Evolutionary conservation across 1,284 basidiomycete genomes (phyloP).

Genomic region (Cystobasidiaceae sp.): DNA sequence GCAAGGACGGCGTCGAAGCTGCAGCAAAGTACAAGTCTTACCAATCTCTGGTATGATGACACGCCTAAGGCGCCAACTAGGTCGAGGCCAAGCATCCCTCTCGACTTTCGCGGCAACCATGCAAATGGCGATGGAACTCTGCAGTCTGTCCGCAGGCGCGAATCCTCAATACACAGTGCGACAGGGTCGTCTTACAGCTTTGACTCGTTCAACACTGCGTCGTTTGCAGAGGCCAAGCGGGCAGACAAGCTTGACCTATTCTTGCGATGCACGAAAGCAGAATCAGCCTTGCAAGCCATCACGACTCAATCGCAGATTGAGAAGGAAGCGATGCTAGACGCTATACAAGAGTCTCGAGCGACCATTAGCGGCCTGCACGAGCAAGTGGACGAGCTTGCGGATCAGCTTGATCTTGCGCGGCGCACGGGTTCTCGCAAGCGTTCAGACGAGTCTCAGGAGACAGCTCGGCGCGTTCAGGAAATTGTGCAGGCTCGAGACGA

Average conservation of each 20-base stretch:
- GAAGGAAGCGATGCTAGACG: constrained; percentile 23
- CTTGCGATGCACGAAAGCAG: constrained; percentile 23
- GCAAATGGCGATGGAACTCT: background rate
- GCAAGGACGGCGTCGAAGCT: too few species aligned
- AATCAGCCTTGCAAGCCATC: constrained; percentile 19
- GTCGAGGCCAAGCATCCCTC: constrained; percentile 1
- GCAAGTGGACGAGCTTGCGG: constrained; percentile 16
- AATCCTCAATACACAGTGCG: background rate
- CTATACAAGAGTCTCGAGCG: constrained; percentile 12
- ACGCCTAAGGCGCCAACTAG: constrained; percentile 4
- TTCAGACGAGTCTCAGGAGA: constrained; percentile 4
- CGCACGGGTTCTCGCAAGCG: background rate
- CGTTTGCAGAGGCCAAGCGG: constrained; percentile 10
- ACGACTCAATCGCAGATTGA: constrained; percentile 21
- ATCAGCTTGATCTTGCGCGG: background rate
- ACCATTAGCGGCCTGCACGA: constrained; percentile 15
- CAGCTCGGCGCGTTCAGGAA: constrained; percentile 11
- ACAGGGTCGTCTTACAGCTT: background rate
- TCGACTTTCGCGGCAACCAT: constrained; percentile 7
- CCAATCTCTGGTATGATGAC: constrained; percentile 17
- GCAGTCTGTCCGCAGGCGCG: background rate
- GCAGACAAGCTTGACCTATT: constrained; percentile 30
- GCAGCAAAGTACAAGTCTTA: background rate
- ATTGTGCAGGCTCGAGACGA: constrained; percentile 24
- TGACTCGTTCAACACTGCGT: background rate